Conservation (phyloP, 2,329 filamentous ascomycete genomes). For the Drechslera avenae region DNA sequence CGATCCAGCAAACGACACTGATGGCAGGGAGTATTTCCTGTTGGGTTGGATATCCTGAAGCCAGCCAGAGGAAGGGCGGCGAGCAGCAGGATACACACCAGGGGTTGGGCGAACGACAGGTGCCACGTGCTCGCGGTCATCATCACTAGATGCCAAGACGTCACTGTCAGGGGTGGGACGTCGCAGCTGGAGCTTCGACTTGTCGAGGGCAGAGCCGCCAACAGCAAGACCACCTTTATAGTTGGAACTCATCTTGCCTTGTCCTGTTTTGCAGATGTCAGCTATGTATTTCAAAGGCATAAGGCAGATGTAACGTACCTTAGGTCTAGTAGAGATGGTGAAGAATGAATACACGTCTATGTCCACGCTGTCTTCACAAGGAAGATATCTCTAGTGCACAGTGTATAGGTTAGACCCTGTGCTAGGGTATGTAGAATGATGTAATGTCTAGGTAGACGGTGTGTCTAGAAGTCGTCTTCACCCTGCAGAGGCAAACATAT, state of each 20-base stretch:
- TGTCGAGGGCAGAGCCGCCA: slow-evolving; percentile 58
- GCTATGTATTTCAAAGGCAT: background rate
- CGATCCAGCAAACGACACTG: slow-evolving; percentile 72
- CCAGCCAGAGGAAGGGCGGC: slow-evolving; percentile 61
- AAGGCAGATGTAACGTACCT: slow-evolving; percentile 16
- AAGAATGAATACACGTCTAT: slow-evolving; percentile 4
- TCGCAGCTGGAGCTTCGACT: slow-evolving; percentile 69
- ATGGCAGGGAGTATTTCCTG: slow-evolving; percentile 76
- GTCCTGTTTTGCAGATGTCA: slow-evolving; percentile 14
- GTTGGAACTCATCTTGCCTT: slow-evolving; percentile 32
- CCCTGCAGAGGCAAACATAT: slow-evolving; percentile 21
- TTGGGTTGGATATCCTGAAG: slow-evolving; percentile 75
- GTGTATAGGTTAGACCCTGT: slow-evolving; percentile 13
- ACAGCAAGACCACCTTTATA: slow-evolving; percentile 41
- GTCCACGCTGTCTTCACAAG: slow-evolving; percentile 17
- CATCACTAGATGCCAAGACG: slow-evolving; percentile 90
- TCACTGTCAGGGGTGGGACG: slow-evolving; percentile 94
- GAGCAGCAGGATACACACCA: slow-evolving; percentile 29
- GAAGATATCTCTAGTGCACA: slow-evolving; percentile 14
- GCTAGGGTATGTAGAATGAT: slow-evolving; percentile 12
- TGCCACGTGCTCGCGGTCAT: slow-evolving; percentile 70
- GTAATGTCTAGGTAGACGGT: slow-evolving; percentile 7
- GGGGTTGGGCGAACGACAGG: slow-evolving; percentile 28
- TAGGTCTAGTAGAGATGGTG: slow-evolving; percentile 7
- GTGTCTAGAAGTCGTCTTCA: slow-evolving; percentile 15